These are phyloP conservation scores for Zychaea mexicana DNA, from an alignment of 371 early-diverging fungal species.

Conservation along the genomic window DNA sequence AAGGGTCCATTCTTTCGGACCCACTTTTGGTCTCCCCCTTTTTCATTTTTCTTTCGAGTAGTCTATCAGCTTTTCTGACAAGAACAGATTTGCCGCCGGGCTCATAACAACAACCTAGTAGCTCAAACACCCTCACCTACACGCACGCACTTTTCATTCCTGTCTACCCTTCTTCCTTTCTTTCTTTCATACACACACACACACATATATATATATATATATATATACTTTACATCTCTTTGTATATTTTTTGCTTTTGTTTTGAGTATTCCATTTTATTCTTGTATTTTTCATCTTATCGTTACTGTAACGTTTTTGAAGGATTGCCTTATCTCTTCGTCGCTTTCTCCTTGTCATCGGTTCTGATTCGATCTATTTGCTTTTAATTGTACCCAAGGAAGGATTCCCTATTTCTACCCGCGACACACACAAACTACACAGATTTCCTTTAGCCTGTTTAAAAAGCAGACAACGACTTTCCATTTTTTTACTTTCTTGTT, in stretches of 20 bases:
- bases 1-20: slow-evolving; percentile 15
- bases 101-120: too few relatives aligned
- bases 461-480: not conserved
- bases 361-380: slow-evolving; percentile 13
- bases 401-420: not conserved
- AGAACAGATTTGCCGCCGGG: not conserved
- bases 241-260: too few relatives aligned
- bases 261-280: slow-evolving; percentile 13
- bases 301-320: not conserved
- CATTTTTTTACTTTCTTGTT: not conserved
- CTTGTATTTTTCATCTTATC: slow-evolving; percentile 1
- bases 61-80: not conserved
- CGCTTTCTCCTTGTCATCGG: slow-evolving; percentile 3
- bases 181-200: too few relatives aligned
- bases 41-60: slow-evolving; percentile 16
- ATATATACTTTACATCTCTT: too few relatives aligned
- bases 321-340: not conserved
- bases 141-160: too few relatives aligned
- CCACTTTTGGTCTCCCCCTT: slow-evolving; percentile 13
- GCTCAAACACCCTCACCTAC: too few relatives aligned
- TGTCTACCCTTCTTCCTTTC: too few relatives aligned
- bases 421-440: not conserved
- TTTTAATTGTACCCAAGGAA: slow-evolving; percentile 8
- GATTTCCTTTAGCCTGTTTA: not conserved
- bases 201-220: too few relatives aligned